phyloP scores from a whole-genome alignment of 1,139 yeast species.

The Pichia sp. region DNA sequence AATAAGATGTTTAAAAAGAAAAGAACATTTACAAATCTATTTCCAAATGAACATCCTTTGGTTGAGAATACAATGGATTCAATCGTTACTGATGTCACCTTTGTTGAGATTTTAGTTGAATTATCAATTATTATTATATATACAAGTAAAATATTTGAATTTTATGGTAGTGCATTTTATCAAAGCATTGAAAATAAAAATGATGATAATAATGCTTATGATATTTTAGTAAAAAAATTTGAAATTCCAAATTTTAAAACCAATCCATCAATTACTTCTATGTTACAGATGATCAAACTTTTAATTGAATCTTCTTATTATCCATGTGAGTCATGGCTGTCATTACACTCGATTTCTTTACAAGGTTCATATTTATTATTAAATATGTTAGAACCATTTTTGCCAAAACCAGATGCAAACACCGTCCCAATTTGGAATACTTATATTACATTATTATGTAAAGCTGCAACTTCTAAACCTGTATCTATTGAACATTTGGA shows the following conservation, averaged over 20 bases:
- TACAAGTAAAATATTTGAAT: conserved; percentile 31
- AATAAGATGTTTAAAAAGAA: conserved; percentile 44
- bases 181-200: neutral
- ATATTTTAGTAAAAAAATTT: conserved; percentile 2
- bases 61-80: conserved; percentile 65
- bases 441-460: conserved; percentile 53
- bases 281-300: conserved; percentile 3
- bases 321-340: conserved; percentile 66
- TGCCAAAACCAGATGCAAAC: conserved; percentile 46
- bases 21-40: conserved; percentile 59
- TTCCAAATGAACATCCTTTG: conserved; percentile 67
- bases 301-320: conserved; percentile 29
- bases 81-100: conserved; percentile 59
- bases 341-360: conserved; percentile 28
- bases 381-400: conserved; percentile 40
- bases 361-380: conserved; percentile 10
- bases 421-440: conserved; percentile 63
- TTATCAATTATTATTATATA: conserved; percentile 54
- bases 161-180: conserved; percentile 5
- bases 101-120: conserved; percentile 72
- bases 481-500: conserved; percentile 60
- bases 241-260: conserved; percentile 4
- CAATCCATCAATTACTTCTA: conserved; percentile 1
- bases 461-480: conserved; percentile 47
- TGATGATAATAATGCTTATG: neutral